Conservation (phyloP, 73 alveolate genomes). For the Symbiodinium pilosum region DNA sequence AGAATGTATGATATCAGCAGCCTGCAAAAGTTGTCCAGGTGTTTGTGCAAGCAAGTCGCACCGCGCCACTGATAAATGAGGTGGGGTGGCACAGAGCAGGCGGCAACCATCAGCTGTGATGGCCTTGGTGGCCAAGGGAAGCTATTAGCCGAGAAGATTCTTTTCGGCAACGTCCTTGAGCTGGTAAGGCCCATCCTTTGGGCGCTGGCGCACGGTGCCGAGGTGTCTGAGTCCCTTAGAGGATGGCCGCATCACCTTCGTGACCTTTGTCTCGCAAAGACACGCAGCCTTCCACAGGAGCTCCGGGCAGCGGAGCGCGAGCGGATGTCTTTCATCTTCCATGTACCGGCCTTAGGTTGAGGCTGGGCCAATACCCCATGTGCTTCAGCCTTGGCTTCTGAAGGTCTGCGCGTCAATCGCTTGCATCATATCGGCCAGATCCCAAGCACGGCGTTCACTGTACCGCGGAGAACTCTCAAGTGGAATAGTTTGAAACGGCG, state of each 20-base stretch:
- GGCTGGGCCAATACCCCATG: not conserved
- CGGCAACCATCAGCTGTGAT: slow-evolving; percentile 59
- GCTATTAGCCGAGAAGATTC: not conserved
- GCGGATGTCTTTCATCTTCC: slow-evolving; percentile 30
- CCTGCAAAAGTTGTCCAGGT: too few relatives aligned
- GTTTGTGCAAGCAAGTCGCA: too few relatives aligned
- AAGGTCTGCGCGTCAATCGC: not conserved
- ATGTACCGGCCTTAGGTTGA: not conserved
- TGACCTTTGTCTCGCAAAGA: not conserved
- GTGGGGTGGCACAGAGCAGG: slow-evolving; percentile 92
- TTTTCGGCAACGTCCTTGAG: too few relatives aligned
- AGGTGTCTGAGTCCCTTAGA: slow-evolving; percentile 57
- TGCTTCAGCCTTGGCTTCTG: not conserved
- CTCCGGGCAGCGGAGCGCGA: slow-evolving; percentile 47
- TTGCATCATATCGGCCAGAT: not conserved
- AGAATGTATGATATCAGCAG: too few relatives aligned
- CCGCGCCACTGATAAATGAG: not conserved
- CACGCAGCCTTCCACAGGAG: slow-evolving; percentile 12
- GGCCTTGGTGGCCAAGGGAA: not conserved
- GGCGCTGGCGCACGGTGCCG: slow-evolving; percentile 74
- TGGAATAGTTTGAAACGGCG: too few relatives aligned
- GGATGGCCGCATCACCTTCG: not conserved
- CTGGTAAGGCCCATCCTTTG: slow-evolving; percentile 60
- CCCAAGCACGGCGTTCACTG: too few relatives aligned
- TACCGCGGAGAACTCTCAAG: too few relatives aligned